Base-by-base conservation (phyloP, 2,329 filamentous ascomycete genomes). In the Cryphonectria nitschkei region DNA sequence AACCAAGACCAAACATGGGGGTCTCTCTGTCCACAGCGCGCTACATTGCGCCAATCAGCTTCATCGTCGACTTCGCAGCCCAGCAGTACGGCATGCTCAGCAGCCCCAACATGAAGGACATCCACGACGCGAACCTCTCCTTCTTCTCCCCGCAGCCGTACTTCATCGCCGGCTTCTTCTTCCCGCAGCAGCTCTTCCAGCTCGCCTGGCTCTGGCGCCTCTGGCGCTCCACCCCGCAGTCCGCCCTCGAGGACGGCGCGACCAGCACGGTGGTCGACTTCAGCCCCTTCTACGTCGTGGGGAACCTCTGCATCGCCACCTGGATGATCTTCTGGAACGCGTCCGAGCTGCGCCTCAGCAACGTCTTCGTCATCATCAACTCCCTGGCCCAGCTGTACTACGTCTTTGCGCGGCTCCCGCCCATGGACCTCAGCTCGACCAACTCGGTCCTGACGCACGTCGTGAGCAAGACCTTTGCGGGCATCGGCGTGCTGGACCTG, bases 291-390 rank as follows among this genome's bases (percentile, higher is more conserved):
- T 89, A 89, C 75, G 80, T 81, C 3, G 69, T 89, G 4, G 88
- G 87, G 0, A 89, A 89, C 75, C 69, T 88, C 1, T 89, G 87
- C 75, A 89, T 89, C 70, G 87, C 86, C 52, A 85, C 83, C 3
- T 88, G 87, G 87, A 88, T 89, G 87, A 83, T 89, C 74, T 89
- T 88, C 80, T 90, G 87, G 87, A 89, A 89, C 74, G 74, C 81
- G 1, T 82, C 83, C 3, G 76, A 83, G 32, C 81, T 90, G 6
- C 82, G 84, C 68, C 82, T 82, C 0, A 80, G 85, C 37, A 88
- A 89, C 74, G 73, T 87, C 43, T 89, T 89, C 74, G 87, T 89
- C 58, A 77, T 85, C 29, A 79, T 87, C 77, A 90, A 89, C 75
- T 86, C 85, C 22, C 72, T 87, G 43, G 79, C 83, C 1, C 87